Percentiles rank a stretch among this genome's conserved stretches.
These are phyloP conservation scores for Lippia alba DNA, from an alignment of 305 asterid genomes.

Conservation along the genomic window DNA sequence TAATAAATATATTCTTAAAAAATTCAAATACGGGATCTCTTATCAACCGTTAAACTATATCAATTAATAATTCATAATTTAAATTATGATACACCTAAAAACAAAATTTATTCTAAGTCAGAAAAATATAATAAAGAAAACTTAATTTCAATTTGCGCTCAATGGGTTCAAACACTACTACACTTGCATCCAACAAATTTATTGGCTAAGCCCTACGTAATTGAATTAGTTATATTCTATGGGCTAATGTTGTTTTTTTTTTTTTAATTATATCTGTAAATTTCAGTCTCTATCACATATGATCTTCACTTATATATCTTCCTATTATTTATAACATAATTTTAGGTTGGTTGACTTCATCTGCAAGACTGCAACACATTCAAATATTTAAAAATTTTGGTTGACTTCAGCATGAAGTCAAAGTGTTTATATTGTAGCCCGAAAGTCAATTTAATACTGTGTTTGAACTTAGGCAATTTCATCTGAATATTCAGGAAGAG, in stretches of 20 bases:
- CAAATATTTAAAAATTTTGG: constrained; percentile 31
- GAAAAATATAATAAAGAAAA: too few species aligned
- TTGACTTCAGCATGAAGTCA: constrained; percentile 37
- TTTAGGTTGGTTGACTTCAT: constrained; percentile 34
- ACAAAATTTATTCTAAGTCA: too few species aligned
- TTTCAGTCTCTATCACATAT: constrained; percentile 24
- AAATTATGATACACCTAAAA: too few species aligned
- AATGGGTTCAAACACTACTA: too few species aligned
- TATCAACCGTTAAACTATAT: too few species aligned
- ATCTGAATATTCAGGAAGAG: constrained; percentile 17
- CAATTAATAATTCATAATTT: too few species aligned
- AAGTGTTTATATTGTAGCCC: constrained; percentile 50
- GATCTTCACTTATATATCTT: too few species aligned
- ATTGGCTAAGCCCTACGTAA: too few species aligned
- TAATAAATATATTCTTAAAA: too few species aligned
- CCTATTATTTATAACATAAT: neutral
- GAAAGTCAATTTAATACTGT: constrained; percentile 31
- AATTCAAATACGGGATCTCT: too few species aligned
- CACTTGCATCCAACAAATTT: too few species aligned
- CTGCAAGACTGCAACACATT: neutral
- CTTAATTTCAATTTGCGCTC: too few species aligned
- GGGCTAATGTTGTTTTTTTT: neutral
- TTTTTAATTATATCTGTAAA: constrained; percentile 11
- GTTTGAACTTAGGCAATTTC: constrained; percentile 25
- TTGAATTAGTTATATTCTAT: neutral